Conservation (phyloP, 306 rosid genomes). For the Rubus idaeus region DNA sequence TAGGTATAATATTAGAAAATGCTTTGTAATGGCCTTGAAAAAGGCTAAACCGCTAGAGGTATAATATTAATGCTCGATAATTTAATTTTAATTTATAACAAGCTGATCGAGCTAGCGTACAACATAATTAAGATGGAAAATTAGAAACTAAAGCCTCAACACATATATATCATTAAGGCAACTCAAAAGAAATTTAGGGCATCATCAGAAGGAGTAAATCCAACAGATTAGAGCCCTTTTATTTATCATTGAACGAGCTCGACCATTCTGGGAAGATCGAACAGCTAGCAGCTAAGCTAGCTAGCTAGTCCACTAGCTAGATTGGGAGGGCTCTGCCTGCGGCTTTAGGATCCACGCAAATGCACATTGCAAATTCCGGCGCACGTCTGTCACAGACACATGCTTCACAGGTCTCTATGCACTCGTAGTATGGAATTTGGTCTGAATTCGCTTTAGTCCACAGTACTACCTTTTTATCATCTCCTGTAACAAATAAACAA, state of each 20-base stretch:
- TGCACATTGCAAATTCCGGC: no score
- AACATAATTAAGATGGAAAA: not conserved
- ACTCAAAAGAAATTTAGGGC: not conserved
- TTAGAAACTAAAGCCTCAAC: not conserved
- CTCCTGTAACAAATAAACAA: not conserved
- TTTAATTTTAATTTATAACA: no score
- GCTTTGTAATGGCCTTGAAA: no score
- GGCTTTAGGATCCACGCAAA: not conserved
- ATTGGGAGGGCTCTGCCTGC: not conserved
- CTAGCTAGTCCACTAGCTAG: not conserved
- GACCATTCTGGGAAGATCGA: not conserved
- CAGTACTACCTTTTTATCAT: not conserved
- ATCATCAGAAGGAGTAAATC: not conserved
- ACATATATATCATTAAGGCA: not conserved
- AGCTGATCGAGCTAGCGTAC: not conserved
- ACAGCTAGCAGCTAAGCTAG: not conserved
- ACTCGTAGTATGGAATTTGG: not conserved
- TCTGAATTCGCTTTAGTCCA: not conserved
- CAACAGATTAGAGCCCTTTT: not conserved
- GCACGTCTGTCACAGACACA: not conserved
- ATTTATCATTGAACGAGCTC: not conserved
- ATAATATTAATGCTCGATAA: no score
- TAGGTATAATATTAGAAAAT: no score
- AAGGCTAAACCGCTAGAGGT: no score
- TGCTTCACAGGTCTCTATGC: not conserved